Evolutionary conservation across 345 rosid genomes (phyloP).

Genomic region (Psidium friedrichsthalianum): DNA sequence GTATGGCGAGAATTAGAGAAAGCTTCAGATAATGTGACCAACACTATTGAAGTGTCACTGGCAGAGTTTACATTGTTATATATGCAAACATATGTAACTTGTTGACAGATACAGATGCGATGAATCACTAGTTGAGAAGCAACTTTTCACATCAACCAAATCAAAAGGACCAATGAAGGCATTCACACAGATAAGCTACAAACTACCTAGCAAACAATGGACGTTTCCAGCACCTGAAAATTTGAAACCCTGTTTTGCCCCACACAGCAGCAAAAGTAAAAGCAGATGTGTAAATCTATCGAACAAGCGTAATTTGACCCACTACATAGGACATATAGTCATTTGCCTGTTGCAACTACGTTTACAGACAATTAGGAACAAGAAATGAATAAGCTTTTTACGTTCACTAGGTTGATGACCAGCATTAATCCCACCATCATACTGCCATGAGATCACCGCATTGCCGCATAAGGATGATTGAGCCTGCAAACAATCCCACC

Average conservation of each 20-base stretch:
- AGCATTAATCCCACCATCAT: slow-evolving; percentile 9
- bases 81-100: neutral
- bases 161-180: neutral
- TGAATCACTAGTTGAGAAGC: neutral
- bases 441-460: slow-evolving; percentile 82
- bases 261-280: neutral
- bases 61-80: neutral
- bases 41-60: neutral
- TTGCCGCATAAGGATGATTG: slow-evolving; percentile 65
- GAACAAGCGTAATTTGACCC: neutral
- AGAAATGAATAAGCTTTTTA: neutral
- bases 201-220: neutral
- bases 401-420: neutral
- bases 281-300: neutral
- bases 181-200: neutral
- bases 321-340: neutral
- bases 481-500: slow-evolving; percentile 59
- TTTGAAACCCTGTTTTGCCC: neutral
- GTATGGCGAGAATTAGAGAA: neutral
- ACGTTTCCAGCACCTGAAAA: neutral
- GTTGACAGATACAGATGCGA: neutral
- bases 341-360: neutral
- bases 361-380: neutral
- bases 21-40: neutral
- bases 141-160: neutral